Evolutionary conservation across 1,284 basidiomycete species (phyloP), one percentile per base, ranked within the genome.

Genomic region (Chalciporus piperatoides): DNA sequence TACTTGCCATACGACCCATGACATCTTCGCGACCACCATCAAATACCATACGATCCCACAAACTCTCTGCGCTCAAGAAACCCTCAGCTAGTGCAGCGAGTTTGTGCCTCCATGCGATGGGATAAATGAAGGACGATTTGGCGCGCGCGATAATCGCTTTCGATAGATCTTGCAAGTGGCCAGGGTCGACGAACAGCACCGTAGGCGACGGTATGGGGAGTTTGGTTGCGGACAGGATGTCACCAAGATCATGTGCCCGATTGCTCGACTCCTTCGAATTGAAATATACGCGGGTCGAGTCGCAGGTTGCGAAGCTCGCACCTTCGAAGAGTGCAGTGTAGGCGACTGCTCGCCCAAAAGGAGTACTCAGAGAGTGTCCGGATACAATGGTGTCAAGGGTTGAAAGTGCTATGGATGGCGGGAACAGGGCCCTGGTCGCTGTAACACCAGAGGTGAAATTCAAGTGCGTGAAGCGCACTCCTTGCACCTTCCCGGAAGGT

Each of bases 371-470:
- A 2, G 84, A 74, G 64, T 86, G 80, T 2, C 79, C 78, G n/a
- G 89, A 91, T 11, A 84, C 71, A 28, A 91, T 68, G 1, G 85
- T 88, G 63, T 91, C 89, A 41, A 86, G 64, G 2, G 80, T 70
- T 6, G 85, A 81, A 11, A 90, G 60, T 0, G 77, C 73, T 46
- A 77, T 78, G 14, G 82, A 78, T 12, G 79, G 66, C 2, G 89
- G 86, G 44, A 91, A 75, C 23, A 90, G 65, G 5, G 78, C 75
- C 40, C 83, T 81, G 17, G 78, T 73, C 3, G 85, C 84, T 2
- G 85, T 78, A n/a, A 90, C 82, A 39, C 85, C 89, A 10, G 89
- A 85, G 2, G 86, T 90, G 49, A 90, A 63, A 55, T 89, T 90
- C 59, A 86, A 79, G 60, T 91, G 88, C 0, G 86, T 87, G 37